Conservation (phyloP, 495 filamentous ascomycete species). For the Cetradonia linearis region DNA sequence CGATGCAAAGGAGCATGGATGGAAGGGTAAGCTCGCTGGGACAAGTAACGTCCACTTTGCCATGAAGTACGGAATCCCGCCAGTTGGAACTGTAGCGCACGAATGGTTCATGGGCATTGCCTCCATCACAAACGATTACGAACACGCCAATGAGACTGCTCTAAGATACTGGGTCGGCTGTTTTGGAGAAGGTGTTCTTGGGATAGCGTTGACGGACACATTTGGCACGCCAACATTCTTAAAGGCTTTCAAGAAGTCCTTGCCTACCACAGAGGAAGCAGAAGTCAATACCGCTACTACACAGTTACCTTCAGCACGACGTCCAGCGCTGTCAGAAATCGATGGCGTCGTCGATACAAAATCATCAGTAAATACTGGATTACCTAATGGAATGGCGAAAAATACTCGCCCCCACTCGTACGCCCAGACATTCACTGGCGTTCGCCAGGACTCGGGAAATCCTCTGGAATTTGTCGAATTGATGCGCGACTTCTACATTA, state of each 20-base stretch:
- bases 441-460: conserved; percentile 92
- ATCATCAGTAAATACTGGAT: conserved; percentile 16
- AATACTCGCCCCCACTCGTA: conserved; percentile 44
- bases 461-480: conserved; percentile 69
- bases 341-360: conserved; percentile 28
- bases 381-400: not conserved
- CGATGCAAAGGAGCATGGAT: conserved; percentile 50
- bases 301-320: conserved; percentile 27
- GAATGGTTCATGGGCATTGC: conserved; percentile 99
- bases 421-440: conserved; percentile 75
- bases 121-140: conserved; percentile 79
- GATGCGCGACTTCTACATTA: conserved; percentile 80
- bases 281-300: conserved; percentile 28
- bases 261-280: conserved; percentile 35
- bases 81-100: conserved; percentile 90
- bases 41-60: conserved; percentile 97
- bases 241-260: conserved; percentile 62
- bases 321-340: conserved; percentile 24
- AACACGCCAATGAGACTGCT: conserved; percentile 68
- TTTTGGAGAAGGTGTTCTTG: conserved; percentile 81
- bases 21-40: conserved; percentile 63
- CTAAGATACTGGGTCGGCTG: conserved; percentile 81
- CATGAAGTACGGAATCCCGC: conserved; percentile 72
- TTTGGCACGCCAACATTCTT: conserved; percentile 91
- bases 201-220: conserved; percentile 93